phyloP scores from a whole-genome alignment of 148 eudicot genomes.

The Hydrangea macrophylla region DNA sequence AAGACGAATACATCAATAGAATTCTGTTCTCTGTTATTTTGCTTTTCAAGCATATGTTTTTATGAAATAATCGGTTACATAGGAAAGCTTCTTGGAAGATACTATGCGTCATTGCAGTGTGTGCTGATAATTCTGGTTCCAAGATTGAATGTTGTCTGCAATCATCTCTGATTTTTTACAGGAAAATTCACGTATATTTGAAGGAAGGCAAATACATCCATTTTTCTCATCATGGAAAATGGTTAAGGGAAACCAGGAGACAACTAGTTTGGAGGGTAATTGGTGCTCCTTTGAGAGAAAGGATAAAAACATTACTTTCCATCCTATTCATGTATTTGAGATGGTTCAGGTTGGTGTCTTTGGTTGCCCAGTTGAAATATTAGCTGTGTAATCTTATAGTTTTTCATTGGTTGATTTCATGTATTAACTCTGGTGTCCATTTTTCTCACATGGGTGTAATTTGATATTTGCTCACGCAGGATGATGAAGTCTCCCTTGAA shows the following conservation, averaged over 20 bases:
- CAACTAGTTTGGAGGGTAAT: slow-evolving; percentile 33
- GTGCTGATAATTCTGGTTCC: neutral
- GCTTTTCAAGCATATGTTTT: neutral
- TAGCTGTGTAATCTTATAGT: neutral
- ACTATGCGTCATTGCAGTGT: neutral
- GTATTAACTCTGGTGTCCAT: neutral
- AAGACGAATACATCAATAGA: neutral
- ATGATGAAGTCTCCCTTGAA: slow-evolving; percentile 36
- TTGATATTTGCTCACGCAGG: slow-evolving; percentile 41
- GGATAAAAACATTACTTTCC: slow-evolving; percentile 35
- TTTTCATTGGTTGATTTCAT: neutral
- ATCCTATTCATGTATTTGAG: slow-evolving; percentile 88
- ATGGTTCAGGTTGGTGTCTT: slow-evolving; percentile 45
- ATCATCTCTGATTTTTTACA: slow-evolving; percentile 28
- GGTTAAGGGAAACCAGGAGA: slow-evolving; percentile 51
- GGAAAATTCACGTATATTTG: slow-evolving; percentile 87
- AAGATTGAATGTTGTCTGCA: too few species aligned
- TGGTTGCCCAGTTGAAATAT: neutral
- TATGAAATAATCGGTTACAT: neutral
- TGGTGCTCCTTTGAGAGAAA: slow-evolving; percentile 35
- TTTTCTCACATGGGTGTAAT: slow-evolving; percentile 14
- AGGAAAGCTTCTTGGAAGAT: slow-evolving; percentile 4
- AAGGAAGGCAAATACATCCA: slow-evolving; percentile 86
- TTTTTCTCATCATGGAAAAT: slow-evolving; percentile 68
- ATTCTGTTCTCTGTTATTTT: slow-evolving; percentile 2